These are phyloP conservation scores for Candida sanyaensis DNA, from an alignment of 1,139 yeast species.

Conservation along the genomic window DNA sequence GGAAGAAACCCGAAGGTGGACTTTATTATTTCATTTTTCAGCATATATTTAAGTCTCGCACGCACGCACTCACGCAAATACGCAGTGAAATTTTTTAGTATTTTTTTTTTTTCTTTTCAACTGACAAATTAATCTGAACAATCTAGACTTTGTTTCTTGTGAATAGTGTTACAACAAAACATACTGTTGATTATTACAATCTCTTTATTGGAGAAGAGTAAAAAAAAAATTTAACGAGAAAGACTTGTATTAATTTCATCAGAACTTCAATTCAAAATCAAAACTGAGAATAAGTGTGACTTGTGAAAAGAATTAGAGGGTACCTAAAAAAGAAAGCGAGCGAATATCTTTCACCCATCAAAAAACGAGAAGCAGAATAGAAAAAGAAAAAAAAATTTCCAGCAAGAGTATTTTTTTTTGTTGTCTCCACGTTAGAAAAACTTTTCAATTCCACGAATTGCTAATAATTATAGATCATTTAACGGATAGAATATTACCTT, in stretches of 20 bases:
- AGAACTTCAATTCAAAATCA: not conserved
- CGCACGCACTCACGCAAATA: no score
- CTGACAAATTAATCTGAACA: constrained; percentile 5
- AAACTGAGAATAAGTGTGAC: not conserved
- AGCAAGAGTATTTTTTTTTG: constrained; percentile 2
- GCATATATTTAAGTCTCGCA: no score
- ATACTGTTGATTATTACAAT: not conserved
- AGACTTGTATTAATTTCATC: no score
- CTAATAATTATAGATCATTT: not conserved
- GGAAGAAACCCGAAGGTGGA: constrained; percentile 1
- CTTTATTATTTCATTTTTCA: not conserved
- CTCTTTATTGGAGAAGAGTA: not conserved
- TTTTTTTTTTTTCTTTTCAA: not conserved
- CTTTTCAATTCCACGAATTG: not conserved
- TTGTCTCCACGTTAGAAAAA: constrained; percentile 2
- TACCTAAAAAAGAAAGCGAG: not conserved
- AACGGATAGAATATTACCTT: not conserved
- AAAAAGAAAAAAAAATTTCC: constrained; percentile 2
- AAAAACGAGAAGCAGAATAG: not conserved
- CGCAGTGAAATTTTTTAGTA: not conserved
- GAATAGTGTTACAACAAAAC: not conserved
- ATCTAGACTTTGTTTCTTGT: constrained; percentile 1
- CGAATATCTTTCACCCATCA: constrained; percentile 2
- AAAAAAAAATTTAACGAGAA: not conserved
- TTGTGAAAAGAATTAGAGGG: constrained; percentile 1